Base-by-base conservation (phyloP, 1,284 basidiomycete genomes). In the Naganishia albida region DNA sequence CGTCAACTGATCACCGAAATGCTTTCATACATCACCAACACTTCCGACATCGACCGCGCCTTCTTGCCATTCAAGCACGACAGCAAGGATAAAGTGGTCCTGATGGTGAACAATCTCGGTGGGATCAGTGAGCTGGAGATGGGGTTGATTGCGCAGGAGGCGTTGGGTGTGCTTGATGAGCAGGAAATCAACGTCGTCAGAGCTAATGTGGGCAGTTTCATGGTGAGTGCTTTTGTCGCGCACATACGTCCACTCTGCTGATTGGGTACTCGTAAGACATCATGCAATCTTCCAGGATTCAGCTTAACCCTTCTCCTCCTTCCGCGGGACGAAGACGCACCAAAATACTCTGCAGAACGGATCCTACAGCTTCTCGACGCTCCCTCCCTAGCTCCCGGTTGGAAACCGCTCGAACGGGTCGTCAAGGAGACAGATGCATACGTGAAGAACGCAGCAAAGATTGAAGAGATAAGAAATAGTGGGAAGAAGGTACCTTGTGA, bases 281-380 rank as follows among this genome's bases (percentile, higher is more conserved):
- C 91, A 63, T 83, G 97, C 69, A 92, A 93, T 80, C 93, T 96
- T 89, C 90, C 93, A 34, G 93, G 94, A 1, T 94, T 96, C 79
- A 93, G 91, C 4, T 80, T 97, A 67, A 91, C 93, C 0, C 82
- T 93, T 13, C 83, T 96, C 15, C 85, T 92, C 28, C 85, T 96
- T 7, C 90, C 92, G 0, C 75, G 78, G 10, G 70, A 77, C 12
- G 76, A 74, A 42, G 81, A 82, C 50, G 70, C 68, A 20, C 73
- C 16, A 65, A 72, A 48, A 71, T 83, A 54, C 66, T 77, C 82
- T 4, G 67, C 79, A 2, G 78, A 82, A n/a, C 71, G 84, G 18
- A 79, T 95, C 66, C 83, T 96, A 34, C 84, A 85, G 16, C 84
- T 90, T n/a, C 82, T 97, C 34, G 93, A 96, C 72, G 87, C 87